phyloP scores from a whole-genome alignment of 768 basidiomycete species.

The Tubosaeta sp. region DNA sequence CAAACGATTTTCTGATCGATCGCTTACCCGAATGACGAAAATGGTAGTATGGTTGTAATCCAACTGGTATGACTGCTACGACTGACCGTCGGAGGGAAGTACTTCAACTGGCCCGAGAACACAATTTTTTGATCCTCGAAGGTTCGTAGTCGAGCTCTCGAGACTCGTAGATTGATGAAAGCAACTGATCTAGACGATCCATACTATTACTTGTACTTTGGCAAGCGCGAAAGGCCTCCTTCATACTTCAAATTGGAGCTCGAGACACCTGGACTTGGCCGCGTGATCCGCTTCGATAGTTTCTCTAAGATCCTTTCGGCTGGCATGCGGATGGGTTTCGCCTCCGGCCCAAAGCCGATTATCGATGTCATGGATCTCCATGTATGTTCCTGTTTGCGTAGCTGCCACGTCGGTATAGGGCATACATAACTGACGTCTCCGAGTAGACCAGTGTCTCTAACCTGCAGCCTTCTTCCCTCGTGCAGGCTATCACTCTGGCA shows the following conservation, averaged over 20 bases:
- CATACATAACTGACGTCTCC: slow-evolving; percentile 7
- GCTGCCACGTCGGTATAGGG: slow-evolving; percentile 9
- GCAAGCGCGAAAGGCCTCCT: slow-evolving; percentile 54
- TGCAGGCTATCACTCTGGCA: slow-evolving; percentile 57
- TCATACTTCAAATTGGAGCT: slow-evolving; percentile 83
- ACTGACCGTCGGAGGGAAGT: slow-evolving; percentile 67
- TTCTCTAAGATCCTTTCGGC: slow-evolving; percentile 79
- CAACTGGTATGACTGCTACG: slow-evolving; percentile 76
- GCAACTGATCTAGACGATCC: slow-evolving; percentile 59
- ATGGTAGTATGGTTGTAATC: slow-evolving; percentile 76
- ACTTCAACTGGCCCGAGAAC: slow-evolving; percentile 62
- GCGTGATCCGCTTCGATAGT: slow-evolving; percentile 86
- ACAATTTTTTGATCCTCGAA: slow-evolving; percentile 83
- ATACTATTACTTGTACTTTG: slow-evolving; percentile 75
- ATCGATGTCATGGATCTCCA: slow-evolving; percentile 67
- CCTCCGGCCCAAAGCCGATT: slow-evolving; percentile 66
- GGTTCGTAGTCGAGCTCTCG: slow-evolving; percentile 37
- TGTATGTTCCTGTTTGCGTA: slow-evolving; percentile 38
- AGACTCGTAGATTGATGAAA: background rate
- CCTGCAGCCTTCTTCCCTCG: slow-evolving; percentile 60
- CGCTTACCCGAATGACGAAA: background rate
- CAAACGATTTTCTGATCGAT: slow-evolving; percentile 7
- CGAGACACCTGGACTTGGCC: slow-evolving; percentile 61
- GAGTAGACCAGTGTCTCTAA: slow-evolving; percentile 60
- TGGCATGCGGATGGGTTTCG: slow-evolving; percentile 79